A percentile compares a stretch with the other conserved stretches of the same genome.
phyloP scores from a whole-genome alignment of 768 basidiomycete species.

The Lactarius trivialis region DNA sequence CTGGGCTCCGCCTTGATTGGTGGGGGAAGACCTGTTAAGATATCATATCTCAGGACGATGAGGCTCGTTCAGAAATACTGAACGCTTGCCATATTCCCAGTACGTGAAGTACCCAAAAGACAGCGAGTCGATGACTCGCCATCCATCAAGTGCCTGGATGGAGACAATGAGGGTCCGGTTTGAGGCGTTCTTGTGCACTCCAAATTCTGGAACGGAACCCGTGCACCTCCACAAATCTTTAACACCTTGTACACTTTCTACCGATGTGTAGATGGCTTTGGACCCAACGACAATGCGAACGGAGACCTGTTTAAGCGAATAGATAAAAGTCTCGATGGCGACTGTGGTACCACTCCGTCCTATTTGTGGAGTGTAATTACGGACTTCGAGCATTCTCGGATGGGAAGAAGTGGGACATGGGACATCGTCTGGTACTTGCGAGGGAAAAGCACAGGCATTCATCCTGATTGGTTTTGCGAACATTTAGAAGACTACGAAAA shows the following conservation, averaged over 20 bases:
- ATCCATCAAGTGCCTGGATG: conserved; percentile 54
- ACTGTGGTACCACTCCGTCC: conserved; percentile 60
- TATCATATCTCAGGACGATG: neutral
- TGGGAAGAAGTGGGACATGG: conserved; percentile 39
- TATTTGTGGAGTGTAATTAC: conserved; percentile 56
- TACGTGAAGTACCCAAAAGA: conserved; percentile 71
- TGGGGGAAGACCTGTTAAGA: neutral
- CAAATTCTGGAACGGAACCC: conserved; percentile 52
- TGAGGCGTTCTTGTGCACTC: conserved; percentile 31
- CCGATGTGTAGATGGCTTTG: conserved; percentile 60
- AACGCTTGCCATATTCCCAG: conserved; percentile 39
- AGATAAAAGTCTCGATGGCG: conserved; percentile 49
- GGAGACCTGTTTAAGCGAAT: conserved; percentile 45
- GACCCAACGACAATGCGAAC: conserved; percentile 71
- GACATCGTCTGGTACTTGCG: conserved; percentile 1
- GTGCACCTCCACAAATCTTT: conserved; percentile 60
- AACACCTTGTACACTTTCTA: conserved; percentile 45
- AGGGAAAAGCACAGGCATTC: neutral
- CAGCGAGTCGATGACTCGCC: conserved; percentile 52
- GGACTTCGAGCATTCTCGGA: conserved; percentile 53
- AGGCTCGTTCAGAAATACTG: neutral
- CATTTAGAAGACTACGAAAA: neutral
- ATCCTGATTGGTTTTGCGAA: neutral
- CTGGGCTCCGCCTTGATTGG: neutral
- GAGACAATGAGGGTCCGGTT: conserved; percentile 47